These are phyloP conservation scores for Aureobasidium uvarum DNA, from an alignment of 2,329 filamentous ascomycete species.

Conservation along the genomic window DNA sequence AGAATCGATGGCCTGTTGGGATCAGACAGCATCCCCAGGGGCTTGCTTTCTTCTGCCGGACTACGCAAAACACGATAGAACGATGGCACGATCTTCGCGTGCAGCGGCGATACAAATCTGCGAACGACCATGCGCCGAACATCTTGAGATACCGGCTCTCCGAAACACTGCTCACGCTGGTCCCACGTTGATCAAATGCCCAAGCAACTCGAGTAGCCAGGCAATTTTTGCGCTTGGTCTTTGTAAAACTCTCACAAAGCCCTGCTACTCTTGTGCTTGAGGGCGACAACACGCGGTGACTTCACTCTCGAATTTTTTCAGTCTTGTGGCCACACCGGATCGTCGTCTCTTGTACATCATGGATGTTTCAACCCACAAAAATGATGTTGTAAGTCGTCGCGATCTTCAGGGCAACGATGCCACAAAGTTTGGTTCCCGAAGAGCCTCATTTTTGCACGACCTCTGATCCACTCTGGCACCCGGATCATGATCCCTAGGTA, in stretches of 20 bases:
- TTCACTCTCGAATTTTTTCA: not conserved
- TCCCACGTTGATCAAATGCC: conserved; percentile 1
- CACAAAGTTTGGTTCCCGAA: conserved; percentile 19
- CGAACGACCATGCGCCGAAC: conserved; percentile 15
- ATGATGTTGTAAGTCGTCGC: conserved; percentile 9
- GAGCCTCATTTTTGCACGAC: conserved; percentile 20
- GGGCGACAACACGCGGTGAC: not conserved
- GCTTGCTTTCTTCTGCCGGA: conserved; percentile 12
- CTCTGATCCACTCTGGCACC: not conserved
- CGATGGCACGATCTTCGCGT: conserved; percentile 15
- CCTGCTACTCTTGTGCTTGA: not conserved
- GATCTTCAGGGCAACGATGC: conserved; percentile 16
- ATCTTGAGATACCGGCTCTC: not conserved
- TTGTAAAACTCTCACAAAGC: not conserved
- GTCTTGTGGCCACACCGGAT: not conserved
- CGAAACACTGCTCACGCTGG: not conserved
- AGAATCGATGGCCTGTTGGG: not conserved
- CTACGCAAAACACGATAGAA: not conserved
- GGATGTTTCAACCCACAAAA: conserved; percentile 9
- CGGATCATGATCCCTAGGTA: conserved; percentile 10
- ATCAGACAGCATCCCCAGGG: not conserved
- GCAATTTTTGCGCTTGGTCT: not conserved
- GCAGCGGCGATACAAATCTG: not conserved
- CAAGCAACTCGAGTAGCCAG: conserved; percentile 1
- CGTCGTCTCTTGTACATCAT: conserved; percentile 1